phyloP scores from a whole-genome alignment of 192 early-diverging fungal species.

The Tieghemiomyces parasiticus region DNA sequence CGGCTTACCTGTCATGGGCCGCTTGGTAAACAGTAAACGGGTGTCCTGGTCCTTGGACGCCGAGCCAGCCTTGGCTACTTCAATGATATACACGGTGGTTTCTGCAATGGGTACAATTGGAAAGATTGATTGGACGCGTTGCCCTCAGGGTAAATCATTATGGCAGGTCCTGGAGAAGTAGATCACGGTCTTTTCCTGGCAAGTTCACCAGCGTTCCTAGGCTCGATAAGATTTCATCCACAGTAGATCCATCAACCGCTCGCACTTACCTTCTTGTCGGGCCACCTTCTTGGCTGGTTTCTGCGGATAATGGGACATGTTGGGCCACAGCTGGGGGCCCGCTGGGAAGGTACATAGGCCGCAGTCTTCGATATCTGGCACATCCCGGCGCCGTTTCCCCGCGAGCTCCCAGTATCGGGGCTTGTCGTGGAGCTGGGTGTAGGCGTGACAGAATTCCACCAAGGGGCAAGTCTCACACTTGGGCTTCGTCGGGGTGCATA shows the following conservation, averaged over 20 bases:
- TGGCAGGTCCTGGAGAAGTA: not conserved
- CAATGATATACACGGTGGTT: not conserved
- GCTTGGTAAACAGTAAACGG: not conserved
- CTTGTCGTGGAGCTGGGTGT: slow-evolving; percentile 9
- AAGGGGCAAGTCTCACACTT: slow-evolving; percentile 47
- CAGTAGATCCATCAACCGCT: not conserved
- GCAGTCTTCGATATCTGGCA: slow-evolving; percentile 11
- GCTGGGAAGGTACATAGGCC: slow-evolving; percentile 9
- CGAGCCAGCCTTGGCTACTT: not conserved
- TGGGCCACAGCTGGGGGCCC: not conserved
- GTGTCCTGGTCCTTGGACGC: not conserved
- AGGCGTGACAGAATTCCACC: slow-evolving; percentile 33
- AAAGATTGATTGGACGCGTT: not conserved
- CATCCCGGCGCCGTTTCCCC: not conserved
- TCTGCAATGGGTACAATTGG: not conserved
- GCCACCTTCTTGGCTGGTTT: slow-evolving; percentile 41
- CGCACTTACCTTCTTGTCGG: slow-evolving; percentile 35
- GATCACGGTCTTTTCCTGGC: not conserved
- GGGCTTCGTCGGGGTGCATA: slow-evolving; percentile 56
- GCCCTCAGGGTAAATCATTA: not conserved
- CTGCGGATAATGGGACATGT: slow-evolving; percentile 33
- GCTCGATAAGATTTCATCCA: not conserved
- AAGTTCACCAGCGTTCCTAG: not conserved
- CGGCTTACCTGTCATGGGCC: not conserved
- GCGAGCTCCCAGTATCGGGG: slow-evolving; percentile 3